Evolutionary conservation across 1,139 yeast genomes (phyloP).

Genomic region (Kurtzmaniella quercitrusa): DNA sequence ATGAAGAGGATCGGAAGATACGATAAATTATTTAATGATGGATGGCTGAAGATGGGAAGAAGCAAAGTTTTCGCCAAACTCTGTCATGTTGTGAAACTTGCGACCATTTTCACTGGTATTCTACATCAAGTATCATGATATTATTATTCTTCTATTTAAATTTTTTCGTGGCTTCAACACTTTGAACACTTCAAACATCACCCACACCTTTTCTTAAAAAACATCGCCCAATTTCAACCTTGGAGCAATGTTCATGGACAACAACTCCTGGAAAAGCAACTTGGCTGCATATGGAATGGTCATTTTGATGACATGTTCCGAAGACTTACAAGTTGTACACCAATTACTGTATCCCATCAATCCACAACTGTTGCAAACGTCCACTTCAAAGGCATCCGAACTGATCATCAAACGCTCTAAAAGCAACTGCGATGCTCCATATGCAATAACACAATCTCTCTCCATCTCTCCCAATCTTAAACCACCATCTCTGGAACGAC

Average conservation of each 20-base stretch:
- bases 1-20: too few relatives aligned
- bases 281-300: constrained; percentile 98
- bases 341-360: constrained; percentile 96
- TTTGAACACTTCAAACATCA: neutral
- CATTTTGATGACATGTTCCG: constrained; percentile 86
- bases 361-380: constrained; percentile 93
- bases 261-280: constrained; percentile 87
- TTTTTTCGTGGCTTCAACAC: neutral
- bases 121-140: too few relatives aligned
- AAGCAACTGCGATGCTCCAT: constrained; percentile 94
- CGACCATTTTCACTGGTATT: too few relatives aligned
- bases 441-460: constrained; percentile 98
- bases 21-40: neutral
- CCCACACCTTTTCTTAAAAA: constrained; percentile 45
- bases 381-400: constrained; percentile 97
- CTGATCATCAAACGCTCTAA: constrained; percentile 94
- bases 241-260: constrained; percentile 98
- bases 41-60: neutral
- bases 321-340: constrained; percentile 93
- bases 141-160: too few relatives aligned
- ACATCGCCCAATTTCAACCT: constrained; percentile 86
- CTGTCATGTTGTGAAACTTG: too few relatives aligned
- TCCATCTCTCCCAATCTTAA: constrained; percentile 99
- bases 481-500: constrained; percentile 99
- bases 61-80: too few relatives aligned